A percentile compares a stretch with the other conserved stretches of the same genome.
Conservation (phyloP, 2,329 filamentous ascomycete genomes). For the Aureobasidium mangrovei region DNA sequence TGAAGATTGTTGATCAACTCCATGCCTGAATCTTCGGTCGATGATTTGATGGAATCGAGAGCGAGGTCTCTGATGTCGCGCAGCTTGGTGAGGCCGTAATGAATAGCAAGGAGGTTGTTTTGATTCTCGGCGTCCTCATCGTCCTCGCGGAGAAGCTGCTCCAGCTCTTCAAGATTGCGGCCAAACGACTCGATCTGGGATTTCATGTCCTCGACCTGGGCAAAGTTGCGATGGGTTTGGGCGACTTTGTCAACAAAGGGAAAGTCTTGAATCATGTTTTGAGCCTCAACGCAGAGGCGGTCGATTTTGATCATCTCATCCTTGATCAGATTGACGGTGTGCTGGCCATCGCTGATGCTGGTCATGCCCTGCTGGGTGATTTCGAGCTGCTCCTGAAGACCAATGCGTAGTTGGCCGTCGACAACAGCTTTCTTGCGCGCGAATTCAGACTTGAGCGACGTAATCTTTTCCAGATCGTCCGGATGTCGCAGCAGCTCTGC, state of each 20-base stretch:
- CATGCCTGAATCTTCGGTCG: constrained; percentile 86
- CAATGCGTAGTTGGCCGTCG: constrained; percentile 80
- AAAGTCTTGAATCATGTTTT: constrained; percentile 96
- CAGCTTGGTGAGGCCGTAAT: constrained; percentile 86
- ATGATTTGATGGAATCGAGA: constrained; percentile 79
- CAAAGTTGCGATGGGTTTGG: constrained; percentile 93
- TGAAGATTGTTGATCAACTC: constrained; percentile 71
- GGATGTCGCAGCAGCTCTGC: constrained; percentile 89
- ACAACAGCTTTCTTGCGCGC: constrained; percentile 86
- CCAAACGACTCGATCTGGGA: constrained; percentile 82
- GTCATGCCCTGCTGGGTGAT: constrained; percentile 89
- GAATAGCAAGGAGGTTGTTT: constrained; percentile 79
- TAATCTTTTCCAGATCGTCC: constrained; percentile 95
- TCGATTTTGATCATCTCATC: constrained; percentile 99
- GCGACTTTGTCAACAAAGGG: constrained; percentile 84
- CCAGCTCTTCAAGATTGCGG: constrained; percentile 63
- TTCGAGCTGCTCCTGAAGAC: constrained; percentile 85
- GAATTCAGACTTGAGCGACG: constrained; percentile 82
- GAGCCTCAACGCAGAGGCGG: constrained; percentile 90
- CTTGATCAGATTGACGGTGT: constrained; percentile 85
- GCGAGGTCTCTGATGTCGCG: constrained; percentile 93
- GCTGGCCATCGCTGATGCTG: constrained; percentile 80
- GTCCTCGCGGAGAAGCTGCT: constrained; percentile 71
- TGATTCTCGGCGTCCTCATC: constrained; percentile 81
- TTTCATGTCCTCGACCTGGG: constrained; percentile 88